Percentiles rank a stretch among this genome's conserved stretches.
Conservation (phyloP, 192 early-diverging fungal genomes). For the Backusella liffmaniae region DNA sequence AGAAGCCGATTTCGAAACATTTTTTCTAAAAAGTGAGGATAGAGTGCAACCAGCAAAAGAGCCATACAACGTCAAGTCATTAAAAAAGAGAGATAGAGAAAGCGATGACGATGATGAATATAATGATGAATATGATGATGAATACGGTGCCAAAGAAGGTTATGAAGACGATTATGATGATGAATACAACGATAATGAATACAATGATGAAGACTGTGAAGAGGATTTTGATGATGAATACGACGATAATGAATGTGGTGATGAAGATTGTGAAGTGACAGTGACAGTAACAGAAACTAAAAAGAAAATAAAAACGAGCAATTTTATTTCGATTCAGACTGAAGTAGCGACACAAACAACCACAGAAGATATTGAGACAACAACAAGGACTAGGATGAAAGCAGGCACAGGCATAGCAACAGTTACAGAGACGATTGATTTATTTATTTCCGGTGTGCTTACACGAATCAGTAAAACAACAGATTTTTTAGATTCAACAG, state of each 20-base stretch:
- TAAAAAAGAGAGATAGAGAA: neutral
- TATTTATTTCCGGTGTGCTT: neutral
- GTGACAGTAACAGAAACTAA: neutral
- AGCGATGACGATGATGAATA: neutral
- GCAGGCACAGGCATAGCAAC: neutral
- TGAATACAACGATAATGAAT: neutral
- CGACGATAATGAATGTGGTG: neutral
- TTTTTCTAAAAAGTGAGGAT: neutral
- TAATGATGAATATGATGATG: neutral
- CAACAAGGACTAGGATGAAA: neutral
- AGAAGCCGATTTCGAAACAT: neutral
- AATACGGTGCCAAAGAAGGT: neutral
- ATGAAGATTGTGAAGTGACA: neutral
- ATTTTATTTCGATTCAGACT: neutral
- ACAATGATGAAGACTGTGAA: neutral
- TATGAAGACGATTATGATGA: neutral
- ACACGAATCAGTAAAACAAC: neutral
- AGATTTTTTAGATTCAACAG: neutral
- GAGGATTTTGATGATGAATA: neutral
- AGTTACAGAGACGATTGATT: neutral
- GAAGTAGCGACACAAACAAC: neutral
- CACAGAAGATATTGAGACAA: neutral
- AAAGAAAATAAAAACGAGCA: neutral
- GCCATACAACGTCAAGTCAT: neutral
- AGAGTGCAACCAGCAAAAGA: neutral